Conservation (phyloP, 2,329 filamentous ascomycete genomes). For the Curvularia sp. region DNA sequence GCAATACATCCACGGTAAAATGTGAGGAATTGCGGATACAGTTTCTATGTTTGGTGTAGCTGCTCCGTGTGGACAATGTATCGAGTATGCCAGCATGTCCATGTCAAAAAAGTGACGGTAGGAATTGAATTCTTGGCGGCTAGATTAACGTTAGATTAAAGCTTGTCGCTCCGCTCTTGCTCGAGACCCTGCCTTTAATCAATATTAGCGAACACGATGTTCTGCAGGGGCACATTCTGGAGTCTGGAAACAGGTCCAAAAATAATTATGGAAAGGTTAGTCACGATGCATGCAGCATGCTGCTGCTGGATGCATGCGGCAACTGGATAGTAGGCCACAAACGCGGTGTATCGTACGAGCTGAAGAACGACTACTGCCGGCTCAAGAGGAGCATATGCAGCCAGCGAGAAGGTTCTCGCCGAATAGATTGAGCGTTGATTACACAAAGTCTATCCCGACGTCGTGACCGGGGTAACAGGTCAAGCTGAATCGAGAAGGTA, state of each 20-base stretch:
- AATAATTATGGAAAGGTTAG: constrained; percentile 35
- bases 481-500: not conserved
- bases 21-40: constrained; percentile 38
- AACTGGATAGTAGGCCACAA: constrained; percentile 15
- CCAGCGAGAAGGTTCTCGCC: constrained; percentile 27
- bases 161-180: constrained; percentile 44
- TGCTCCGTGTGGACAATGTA: constrained; percentile 24
- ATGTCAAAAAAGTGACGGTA: constrained; percentile 23
- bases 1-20: constrained; percentile 27
- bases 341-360: constrained; percentile 26
- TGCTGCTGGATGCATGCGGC: constrained; percentile 21
- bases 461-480: constrained; percentile 24
- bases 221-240: constrained; percentile 39
- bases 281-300: constrained; percentile 17
- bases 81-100: constrained; percentile 23
- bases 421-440: constrained; percentile 48
- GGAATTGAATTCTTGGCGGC: constrained; percentile 38
- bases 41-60: constrained; percentile 19
- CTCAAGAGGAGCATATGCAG: constrained; percentile 27
- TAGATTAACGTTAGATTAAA: constrained; percentile 53
- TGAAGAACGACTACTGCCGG: constrained; percentile 34
- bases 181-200: constrained; percentile 32
- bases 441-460: constrained; percentile 33
- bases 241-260: constrained; percentile 35
- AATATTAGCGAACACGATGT: constrained; percentile 36